These are phyloP conservation scores for Cytauxzoon felis DNA, from an alignment of 169 alveolate species.

Conservation along the genomic window DNA sequence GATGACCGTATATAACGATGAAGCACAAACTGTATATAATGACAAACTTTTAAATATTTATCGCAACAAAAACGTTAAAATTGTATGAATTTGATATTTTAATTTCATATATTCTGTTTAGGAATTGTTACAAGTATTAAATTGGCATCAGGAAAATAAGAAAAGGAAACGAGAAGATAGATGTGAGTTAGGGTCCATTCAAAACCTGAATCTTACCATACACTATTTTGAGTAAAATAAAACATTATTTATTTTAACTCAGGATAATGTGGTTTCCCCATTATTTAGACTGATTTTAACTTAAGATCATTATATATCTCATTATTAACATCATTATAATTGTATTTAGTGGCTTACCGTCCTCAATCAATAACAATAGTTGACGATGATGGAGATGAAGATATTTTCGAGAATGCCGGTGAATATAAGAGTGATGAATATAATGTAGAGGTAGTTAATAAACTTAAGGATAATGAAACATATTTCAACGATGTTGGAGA, in stretches of 20 bases:
- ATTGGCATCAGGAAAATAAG: constrained; percentile 60
- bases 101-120: neutral
- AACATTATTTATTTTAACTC: too few relatives aligned
- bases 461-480: constrained; percentile 6
- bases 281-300: neutral
- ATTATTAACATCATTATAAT: too few relatives aligned
- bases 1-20: constrained; percentile 42
- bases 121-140: constrained; percentile 40
- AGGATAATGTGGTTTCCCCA: too few relatives aligned
- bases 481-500: constrained; percentile 7
- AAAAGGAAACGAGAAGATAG: constrained; percentile 34
- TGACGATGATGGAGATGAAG: constrained; percentile 29
- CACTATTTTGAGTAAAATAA: too few relatives aligned
- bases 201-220: too few relatives aligned
- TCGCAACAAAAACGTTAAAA: neutral
- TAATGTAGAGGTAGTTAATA: constrained; percentile 1
- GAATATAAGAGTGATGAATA: constrained; percentile 37
- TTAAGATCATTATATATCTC: neutral
- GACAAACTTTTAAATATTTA: neutral
- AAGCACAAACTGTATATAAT: constrained; percentile 1
- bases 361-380: too few relatives aligned
- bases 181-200: neutral
- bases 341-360: too few relatives aligned
- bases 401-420: constrained; percentile 44
- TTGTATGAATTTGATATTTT: neutral